These are phyloP conservation scores for Tolypocladium inflatum DNA, from an alignment of 2,329 filamentous ascomycete genomes.

Conservation along the genomic window DNA sequence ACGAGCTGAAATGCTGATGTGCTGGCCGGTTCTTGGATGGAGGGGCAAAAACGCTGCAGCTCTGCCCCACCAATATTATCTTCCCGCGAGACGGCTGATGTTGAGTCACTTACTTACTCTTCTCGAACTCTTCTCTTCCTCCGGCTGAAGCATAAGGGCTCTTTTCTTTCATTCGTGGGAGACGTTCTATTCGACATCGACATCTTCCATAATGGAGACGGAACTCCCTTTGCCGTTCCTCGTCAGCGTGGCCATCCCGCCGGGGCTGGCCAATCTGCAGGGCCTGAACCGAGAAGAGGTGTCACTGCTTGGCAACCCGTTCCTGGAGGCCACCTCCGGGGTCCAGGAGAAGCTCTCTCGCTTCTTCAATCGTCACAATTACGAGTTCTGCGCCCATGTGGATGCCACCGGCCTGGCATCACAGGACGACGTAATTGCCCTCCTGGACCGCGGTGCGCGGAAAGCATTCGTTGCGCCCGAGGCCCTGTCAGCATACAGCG, in stretches of 20 bases:
- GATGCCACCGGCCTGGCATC: constrained; percentile 64
- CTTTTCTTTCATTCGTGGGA: background rate
- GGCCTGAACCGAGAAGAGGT: constrained; percentile 49
- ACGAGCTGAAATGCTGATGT: background rate
- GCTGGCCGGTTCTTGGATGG: background rate
- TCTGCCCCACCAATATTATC: constrained; percentile 9
- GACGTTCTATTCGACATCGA: background rate
- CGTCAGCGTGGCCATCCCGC: constrained; percentile 44
- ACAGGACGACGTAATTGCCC: constrained; percentile 62
- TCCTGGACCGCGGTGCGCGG: constrained; percentile 77
- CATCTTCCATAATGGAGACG: constrained; percentile 43
- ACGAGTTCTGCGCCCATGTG: constrained; percentile 57
- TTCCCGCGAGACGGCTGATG: background rate
- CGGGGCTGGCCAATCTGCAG: constrained; percentile 35
- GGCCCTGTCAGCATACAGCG: constrained; percentile 50
- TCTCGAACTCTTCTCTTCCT: background rate
- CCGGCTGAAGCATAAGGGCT: background rate
- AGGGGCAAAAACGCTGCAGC: constrained; percentile 3
- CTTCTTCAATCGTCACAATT: constrained; percentile 39
- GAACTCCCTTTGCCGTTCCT: constrained; percentile 55
- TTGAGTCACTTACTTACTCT: constrained; percentile 5
- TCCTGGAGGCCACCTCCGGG: constrained; percentile 43
- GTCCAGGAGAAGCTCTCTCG: constrained; percentile 34
- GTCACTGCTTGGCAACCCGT: constrained; percentile 47
- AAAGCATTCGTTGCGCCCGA: constrained; percentile 73